These are phyloP conservation scores for Colletotrichum euphorbiae DNA, from an alignment of 2,329 filamentous ascomycete genomes.

Conservation along the genomic window DNA sequence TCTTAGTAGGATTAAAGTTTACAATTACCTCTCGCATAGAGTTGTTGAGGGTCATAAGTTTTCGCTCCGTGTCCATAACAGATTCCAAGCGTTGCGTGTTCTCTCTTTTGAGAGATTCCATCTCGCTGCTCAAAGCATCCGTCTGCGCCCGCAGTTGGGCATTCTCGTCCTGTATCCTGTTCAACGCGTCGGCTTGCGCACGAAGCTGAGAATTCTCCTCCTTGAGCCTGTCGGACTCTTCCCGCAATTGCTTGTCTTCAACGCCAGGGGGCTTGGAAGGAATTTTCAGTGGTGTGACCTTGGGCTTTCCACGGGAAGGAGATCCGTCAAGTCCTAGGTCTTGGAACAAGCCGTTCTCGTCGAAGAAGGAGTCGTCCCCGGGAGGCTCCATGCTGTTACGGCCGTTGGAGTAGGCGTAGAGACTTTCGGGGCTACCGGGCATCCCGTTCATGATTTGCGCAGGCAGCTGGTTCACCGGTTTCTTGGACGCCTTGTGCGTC, in stretches of 20 bases:
- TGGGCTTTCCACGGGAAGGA: slow-evolving; percentile 48
- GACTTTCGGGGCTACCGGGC: slow-evolving; percentile 81
- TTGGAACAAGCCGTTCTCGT: slow-evolving; percentile 82
- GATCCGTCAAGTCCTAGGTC: slow-evolving; percentile 60
- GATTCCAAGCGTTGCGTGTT: slow-evolving; percentile 57
- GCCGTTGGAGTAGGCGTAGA: slow-evolving; percentile 75
- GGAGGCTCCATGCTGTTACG: slow-evolving; percentile 68
- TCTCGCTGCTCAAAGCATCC: slow-evolving; percentile 50
- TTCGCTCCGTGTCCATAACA: slow-evolving; percentile 72
- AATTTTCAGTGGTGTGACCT: slow-evolving; percentile 64
- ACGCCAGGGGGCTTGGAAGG: slow-evolving; percentile 69
- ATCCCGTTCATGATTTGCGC: slow-evolving; percentile 64
- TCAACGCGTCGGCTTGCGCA: slow-evolving; percentile 48
- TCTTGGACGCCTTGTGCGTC: slow-evolving; percentile 82
- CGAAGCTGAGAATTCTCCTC: slow-evolving; percentile 57
- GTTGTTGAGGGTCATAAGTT: slow-evolving; percentile 75
- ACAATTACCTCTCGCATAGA: slow-evolving; percentile 76
- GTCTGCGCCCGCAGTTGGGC: slow-evolving; percentile 48
- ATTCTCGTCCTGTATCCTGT: slow-evolving; percentile 48
- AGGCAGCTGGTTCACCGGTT: slow-evolving; percentile 52
- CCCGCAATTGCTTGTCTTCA: slow-evolving; percentile 62
- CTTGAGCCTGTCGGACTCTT: slow-evolving; percentile 61
- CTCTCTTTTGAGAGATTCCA: slow-evolving; percentile 51
- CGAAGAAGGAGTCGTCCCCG: slow-evolving; percentile 73
- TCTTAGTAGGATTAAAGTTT: slow-evolving; percentile 68